Base-by-base conservation (phyloP, 2,329 filamentous ascomycete species). In the Fusarium concolor region DNA sequence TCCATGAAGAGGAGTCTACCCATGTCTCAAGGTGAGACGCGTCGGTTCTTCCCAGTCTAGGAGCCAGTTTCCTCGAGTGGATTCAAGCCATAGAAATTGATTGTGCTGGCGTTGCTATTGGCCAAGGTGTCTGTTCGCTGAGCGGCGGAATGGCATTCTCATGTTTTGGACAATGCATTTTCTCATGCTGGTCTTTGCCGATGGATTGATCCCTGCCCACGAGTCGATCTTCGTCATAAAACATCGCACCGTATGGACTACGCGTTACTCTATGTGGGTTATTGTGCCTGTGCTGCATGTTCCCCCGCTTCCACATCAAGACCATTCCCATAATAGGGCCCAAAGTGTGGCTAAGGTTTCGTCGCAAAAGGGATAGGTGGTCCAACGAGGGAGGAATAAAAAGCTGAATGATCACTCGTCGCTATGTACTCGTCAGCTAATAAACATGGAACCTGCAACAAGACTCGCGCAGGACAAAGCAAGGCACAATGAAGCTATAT, bases 141-240 rank as follows among this genome's bases (percentile, higher is more conserved):
- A n/a, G n/a, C n/a, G n/a, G n/a, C n/a, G n/a, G n/a, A 56, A 70
- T 72, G 62, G 55, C 45, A 68, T 64, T 67, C 62, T 15, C 39
- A 47, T 63, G 42, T 60, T 43, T 49, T 58, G 50, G 37, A 60
- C 39, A 57, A 59, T 47, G 54, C 53, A 65, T 63, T 57, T 37
- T 64, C 54, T 55, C 51, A 69, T 68, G 52, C 44, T 71, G 61
- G 50, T 52, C 41, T 68, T 62, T 49, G 61, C 53, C 53, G 54
- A 56, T 28, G 20, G 8, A 20, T 20, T 12, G 39, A 63, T 44
- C 61, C 51, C 22, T 63, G 33, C 18, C 41, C 28, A 10, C 11
- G 5, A 47, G 24, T 55, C 17, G 29, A 62, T 55, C 26, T 33
- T 43, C 24, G 35, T 62, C 47, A 38, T 29, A 18, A 10, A 42